Evolutionary conservation across 345 rosid genomes (phyloP).

Genomic region (Populus ilicifolia): DNA sequence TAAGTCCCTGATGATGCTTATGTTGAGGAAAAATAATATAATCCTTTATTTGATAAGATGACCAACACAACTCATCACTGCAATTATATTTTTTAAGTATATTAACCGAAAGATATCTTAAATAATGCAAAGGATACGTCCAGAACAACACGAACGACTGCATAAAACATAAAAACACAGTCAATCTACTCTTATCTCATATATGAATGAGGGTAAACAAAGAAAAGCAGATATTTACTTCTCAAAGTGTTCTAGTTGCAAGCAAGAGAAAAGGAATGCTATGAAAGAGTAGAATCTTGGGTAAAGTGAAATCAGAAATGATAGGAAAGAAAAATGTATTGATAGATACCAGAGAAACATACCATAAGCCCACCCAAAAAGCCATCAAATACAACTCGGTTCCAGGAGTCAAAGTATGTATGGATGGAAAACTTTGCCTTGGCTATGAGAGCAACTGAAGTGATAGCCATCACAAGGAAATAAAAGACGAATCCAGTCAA

Average conservation of each 20-base stretch:
- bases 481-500: slow-evolving; percentile 73
- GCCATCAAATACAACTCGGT: slow-evolving; percentile 68
- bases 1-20: background rate
- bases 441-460: slow-evolving; percentile 76
- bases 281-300: background rate
- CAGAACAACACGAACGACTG: slow-evolving; percentile 99
- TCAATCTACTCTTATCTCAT: slow-evolving; percentile 10
- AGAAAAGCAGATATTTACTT: background rate
- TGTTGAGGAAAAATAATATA: background rate
- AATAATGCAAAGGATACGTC: slow-evolving; percentile 79
- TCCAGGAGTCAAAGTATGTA: slow-evolving; percentile 79
- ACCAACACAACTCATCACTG: background rate
- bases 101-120: background rate
- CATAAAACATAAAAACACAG: slow-evolving; percentile 26
- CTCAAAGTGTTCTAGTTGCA: background rate
- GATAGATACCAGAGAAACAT: slow-evolving; percentile 17
- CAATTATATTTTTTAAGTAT: background rate
- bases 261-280: background rate
- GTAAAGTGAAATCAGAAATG: background rate
- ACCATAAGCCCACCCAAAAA: slow-evolving; percentile 92
- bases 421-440: slow-evolving; percentile 78
- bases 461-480: slow-evolving; percentile 75
- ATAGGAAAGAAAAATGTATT: background rate
- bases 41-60: background rate
- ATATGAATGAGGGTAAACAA: background rate